Percentiles rank a stretch among this genome's conserved stretches.
Conservation (phyloP, 2,329 filamentous ascomycete genomes). For the Graphilbum ipis-grandicollis region DNA sequence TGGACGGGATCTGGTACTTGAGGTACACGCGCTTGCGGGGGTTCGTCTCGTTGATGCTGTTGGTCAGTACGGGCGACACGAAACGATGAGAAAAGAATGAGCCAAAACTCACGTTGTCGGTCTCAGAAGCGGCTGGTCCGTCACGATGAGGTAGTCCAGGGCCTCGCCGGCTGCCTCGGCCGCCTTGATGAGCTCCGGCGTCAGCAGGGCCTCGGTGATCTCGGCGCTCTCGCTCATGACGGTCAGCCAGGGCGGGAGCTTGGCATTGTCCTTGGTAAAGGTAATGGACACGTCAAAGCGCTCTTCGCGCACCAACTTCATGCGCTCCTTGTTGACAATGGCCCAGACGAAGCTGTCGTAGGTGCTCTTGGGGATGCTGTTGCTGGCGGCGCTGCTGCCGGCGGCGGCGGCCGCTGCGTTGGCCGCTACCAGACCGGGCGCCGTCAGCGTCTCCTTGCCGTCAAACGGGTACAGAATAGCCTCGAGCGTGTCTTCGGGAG, state of each 20-base stretch:
- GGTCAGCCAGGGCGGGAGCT: slow-evolving; percentile 77
- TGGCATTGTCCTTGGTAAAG: slow-evolving; percentile 78
- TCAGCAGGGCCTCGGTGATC: slow-evolving; percentile 75
- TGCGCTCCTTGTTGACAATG: slow-evolving; percentile 83
- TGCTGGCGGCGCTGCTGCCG: too few relatives aligned
- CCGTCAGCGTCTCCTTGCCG: slow-evolving; percentile 67
- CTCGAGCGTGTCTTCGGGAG: slow-evolving; percentile 57
- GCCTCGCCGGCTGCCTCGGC: slow-evolving; percentile 61
- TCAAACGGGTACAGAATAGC: slow-evolving; percentile 78
- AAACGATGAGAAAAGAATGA: background rate
- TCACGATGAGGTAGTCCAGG: slow-evolving; percentile 76
- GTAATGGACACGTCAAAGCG: slow-evolving; percentile 91
- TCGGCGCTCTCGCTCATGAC: slow-evolving; percentile 97
- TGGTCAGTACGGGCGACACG: slow-evolving; percentile 1
- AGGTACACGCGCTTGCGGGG: slow-evolving; percentile 80
- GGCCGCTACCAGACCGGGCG: slow-evolving; percentile 30
- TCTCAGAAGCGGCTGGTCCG: slow-evolving; percentile 77
- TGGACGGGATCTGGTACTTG: slow-evolving; percentile 50
- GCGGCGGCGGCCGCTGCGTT: slow-evolving; percentile 28
- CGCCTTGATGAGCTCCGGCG: slow-evolving; percentile 69
- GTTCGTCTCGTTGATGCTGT: slow-evolving; percentile 68
- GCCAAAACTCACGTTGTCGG: slow-evolving; percentile 52
- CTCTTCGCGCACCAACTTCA: slow-evolving; percentile 79
- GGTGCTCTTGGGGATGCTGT: slow-evolving; percentile 42
- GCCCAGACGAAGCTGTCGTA: slow-evolving; percentile 93